Evolutionary conservation across 208 protist genomes (phyloP), one percentile per base, ranked within the genome.

Genomic region (Spongospora subterranea): DNA sequence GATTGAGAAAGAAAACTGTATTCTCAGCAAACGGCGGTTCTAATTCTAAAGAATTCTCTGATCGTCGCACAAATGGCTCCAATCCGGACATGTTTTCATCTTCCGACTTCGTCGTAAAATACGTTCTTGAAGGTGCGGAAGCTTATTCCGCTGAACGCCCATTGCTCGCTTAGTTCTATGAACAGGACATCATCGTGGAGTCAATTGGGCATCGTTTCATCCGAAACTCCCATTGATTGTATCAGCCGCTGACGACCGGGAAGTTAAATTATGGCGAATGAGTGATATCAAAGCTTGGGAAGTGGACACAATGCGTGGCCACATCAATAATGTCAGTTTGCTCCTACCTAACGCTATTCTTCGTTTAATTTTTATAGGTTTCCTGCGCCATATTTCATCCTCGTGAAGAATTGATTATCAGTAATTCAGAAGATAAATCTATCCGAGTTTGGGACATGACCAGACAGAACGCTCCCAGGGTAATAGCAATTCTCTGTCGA

Each of bases 161-260:
- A n/a, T 29, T 60, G 50, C 50, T 60, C 50, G 24, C 6, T 29
- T 24, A n/a, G n/a, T n/a, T 60, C 13, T 60, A 6, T 29, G 13
- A 29, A n/a, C 6, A 82, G 98, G 97, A 13, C 99, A 99, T 93
- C 96, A 98, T 88, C 96, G 98, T 90, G 98, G 98, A 54, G 98
- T 99, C 38, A 99, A 99, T 94, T 99, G 98, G 97, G 98, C 97
- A 11, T 93, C 94, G 39, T 99, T 99, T 94, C 98, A 99, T 94
- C 97, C 97, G 0, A 97, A 95, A 29, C 92, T 97, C 43, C 96
- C 96, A 46, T 95, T 98, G 41, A 97, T 99, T 39, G 95, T 99
- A 11, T 99, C 98, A 0, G 97, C 96, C 39, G 95, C 97, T 40
- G 98, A 99, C 93, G 99, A 99, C 93, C 95, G 97, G 88, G 96